phyloP scores from a whole-genome alignment of 2,329 filamentous ascomycete genomes.

The Xenoacremonium recifei region DNA sequence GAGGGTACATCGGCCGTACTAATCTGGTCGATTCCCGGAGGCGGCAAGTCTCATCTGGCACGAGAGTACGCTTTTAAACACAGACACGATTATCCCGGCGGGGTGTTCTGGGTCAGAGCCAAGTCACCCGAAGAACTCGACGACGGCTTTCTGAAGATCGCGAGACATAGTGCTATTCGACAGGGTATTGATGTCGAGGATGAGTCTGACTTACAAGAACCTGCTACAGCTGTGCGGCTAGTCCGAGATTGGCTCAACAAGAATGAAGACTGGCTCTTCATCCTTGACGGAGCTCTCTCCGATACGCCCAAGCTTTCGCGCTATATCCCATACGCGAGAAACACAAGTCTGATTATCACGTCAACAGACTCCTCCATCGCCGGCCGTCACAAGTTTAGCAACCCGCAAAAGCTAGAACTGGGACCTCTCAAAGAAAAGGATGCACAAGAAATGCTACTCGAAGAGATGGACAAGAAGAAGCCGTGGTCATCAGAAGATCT shows the following conservation, averaged over 20 bases:
- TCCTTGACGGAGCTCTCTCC: slow-evolving; percentile 20
- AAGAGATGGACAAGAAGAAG: slow-evolving; percentile 22
- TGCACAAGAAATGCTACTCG: slow-evolving; percentile 16
- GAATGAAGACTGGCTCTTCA: slow-evolving; percentile 22
- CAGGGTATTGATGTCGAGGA: slow-evolving; percentile 11
- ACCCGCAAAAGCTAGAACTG: slow-evolving; percentile 22
- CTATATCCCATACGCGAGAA: slow-evolving; percentile 20
- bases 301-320: slow-evolving; percentile 15
- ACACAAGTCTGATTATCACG: slow-evolving; percentile 22
- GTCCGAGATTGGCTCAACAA: slow-evolving; percentile 20
- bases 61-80: slow-evolving; percentile 23
- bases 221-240: slow-evolving; percentile 11
- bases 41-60: slow-evolving; percentile 22
- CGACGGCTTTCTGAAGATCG: slow-evolving; percentile 22
- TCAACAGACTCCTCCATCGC: slow-evolving; percentile 24
- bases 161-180: slow-evolving; percentile 14
- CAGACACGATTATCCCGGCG: slow-evolving; percentile 18
- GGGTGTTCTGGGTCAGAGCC: slow-evolving; percentile 23
- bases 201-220: slow-evolving; percentile 16
- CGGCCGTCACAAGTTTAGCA: slow-evolving; percentile 20
- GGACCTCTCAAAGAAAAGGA: slow-evolving; percentile 15
- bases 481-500: slow-evolving; percentile 22
- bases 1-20: slow-evolving; percentile 22
- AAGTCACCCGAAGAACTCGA: slow-evolving; percentile 24
- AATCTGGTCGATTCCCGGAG: slow-evolving; percentile 21